These are phyloP conservation scores for Pezicula rhizophila DNA, from an alignment of 2,329 filamentous ascomycete genomes.

Conservation along the genomic window DNA sequence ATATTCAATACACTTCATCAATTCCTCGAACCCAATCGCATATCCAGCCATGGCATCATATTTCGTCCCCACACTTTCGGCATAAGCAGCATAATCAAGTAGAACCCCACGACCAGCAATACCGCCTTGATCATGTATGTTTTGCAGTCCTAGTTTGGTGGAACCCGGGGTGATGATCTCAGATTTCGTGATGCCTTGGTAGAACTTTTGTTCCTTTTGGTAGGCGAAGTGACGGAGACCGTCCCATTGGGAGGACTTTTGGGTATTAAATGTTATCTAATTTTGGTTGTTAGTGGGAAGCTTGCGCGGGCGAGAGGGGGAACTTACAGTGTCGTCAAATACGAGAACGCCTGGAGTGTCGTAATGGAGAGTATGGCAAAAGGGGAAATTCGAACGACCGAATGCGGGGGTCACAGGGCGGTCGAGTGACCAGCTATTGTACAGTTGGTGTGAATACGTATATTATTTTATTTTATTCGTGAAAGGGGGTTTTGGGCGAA, in stretches of 20 bases:
- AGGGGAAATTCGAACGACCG: too few species aligned
- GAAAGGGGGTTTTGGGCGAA: background rate
- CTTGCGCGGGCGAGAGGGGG: too few species aligned
- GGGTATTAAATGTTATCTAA: conserved; percentile 32
- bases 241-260: conserved; percentile 39
- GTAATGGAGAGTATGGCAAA: too few species aligned
- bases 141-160: conserved; percentile 18
- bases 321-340: too few species aligned
- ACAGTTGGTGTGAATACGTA: too few species aligned
- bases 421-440: too few species aligned
- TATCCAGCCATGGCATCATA: conserved; percentile 25
- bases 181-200: conserved; percentile 36
- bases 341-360: too few species aligned
- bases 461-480: background rate
- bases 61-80: background rate
- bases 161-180: conserved; percentile 42
- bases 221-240: conserved; percentile 40
- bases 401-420: too few species aligned
- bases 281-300: background rate
- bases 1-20: background rate
- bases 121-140: conserved; percentile 14
- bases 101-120: conserved; percentile 44
- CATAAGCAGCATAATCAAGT: conserved; percentile 35
- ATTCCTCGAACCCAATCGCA: conserved; percentile 32
- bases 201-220: conserved; percentile 35